phyloP scores from a whole-genome alignment of 306 rosid species.

The Mimosa pudica region DNA sequence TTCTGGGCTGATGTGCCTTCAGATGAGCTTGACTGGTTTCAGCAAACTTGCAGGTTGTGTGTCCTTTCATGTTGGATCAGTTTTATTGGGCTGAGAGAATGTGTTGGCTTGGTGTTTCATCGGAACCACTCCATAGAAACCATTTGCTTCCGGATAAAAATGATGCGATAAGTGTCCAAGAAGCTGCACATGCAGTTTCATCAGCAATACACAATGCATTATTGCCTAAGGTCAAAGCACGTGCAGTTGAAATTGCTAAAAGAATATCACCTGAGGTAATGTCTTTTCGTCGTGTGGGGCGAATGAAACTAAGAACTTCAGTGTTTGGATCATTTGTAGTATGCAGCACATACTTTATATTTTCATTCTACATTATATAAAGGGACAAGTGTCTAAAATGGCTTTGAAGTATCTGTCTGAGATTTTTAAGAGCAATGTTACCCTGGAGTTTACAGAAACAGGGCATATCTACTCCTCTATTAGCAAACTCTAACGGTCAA shows the following conservation, averaged over 20 bases:
- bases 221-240: slow-evolving; percentile 55
- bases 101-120: slow-evolving; percentile 88
- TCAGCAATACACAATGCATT: slow-evolving; percentile 56
- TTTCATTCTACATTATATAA: not conserved
- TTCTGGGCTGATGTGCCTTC: not conserved
- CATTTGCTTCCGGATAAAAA: slow-evolving; percentile 63
- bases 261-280: slow-evolving; percentile 66
- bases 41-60: slow-evolving; percentile 60
- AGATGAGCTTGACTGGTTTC: slow-evolving; percentile 28
- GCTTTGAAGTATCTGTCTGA: too few relatives aligned
- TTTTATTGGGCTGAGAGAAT: slow-evolving; percentile 92
- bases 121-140: slow-evolving; percentile 65
- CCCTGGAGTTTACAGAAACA: too few relatives aligned
- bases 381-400: too few relatives aligned
- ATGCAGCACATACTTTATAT: not conserved
- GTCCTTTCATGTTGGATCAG: slow-evolving; percentile 83
- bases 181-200: slow-evolving; percentile 61
- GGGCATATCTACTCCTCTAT: too few relatives aligned
- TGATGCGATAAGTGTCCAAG: slow-evolving; percentile 43
- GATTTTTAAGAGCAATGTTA: too few relatives aligned
- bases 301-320: slow-evolving; percentile 1
- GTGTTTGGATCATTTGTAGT: slow-evolving; percentile 2
- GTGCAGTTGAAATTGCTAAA: slow-evolving; percentile 62
- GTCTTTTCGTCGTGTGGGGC: slow-evolving; percentile 20
- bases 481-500: too few relatives aligned